These are phyloP conservation scores for Nothophoma quercina DNA, from an alignment of 2,329 filamentous ascomycete genomes.

Conservation along the genomic window DNA sequence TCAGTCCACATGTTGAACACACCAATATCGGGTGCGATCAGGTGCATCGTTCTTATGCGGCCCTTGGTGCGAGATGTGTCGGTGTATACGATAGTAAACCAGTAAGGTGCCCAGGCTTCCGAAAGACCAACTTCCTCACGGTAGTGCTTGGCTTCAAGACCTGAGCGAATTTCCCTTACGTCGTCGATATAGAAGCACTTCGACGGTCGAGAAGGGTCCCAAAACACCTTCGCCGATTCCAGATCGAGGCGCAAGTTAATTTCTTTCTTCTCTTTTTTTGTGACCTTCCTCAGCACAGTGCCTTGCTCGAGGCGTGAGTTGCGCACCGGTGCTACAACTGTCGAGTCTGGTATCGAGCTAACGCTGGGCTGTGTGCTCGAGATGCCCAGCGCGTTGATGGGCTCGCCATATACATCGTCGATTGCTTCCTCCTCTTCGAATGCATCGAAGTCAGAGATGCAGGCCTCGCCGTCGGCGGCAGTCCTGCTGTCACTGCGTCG, in stretches of 20 bases:
- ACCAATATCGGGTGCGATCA: conserved; percentile 78
- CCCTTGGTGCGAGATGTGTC: conserved; percentile 80
- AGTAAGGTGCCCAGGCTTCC: conserved; percentile 71
- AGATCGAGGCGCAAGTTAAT: conserved; percentile 82
- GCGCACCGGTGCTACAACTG: conserved; percentile 72
- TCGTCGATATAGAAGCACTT: conserved; percentile 96
- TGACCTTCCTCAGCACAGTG: conserved; percentile 80
- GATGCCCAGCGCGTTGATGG: conserved; percentile 53
- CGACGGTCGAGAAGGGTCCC: conserved; percentile 78
- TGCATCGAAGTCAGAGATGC: conserved; percentile 59
- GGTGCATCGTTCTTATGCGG: conserved; percentile 79
- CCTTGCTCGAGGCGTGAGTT: conserved; percentile 80
- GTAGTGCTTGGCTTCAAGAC: conserved; percentile 85
- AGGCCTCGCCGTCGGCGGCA: conserved; percentile 59
- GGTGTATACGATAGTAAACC: conserved; percentile 90
- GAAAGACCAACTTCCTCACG: conserved; percentile 80
- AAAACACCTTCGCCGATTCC: conserved; percentile 84
- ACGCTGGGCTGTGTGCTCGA: conserved; percentile 39
- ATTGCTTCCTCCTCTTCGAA: conserved; percentile 60
- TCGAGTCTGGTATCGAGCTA: conserved; percentile 51
- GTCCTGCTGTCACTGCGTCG: conserved; percentile 89
- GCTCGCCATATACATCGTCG: conserved; percentile 53
- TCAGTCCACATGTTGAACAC: conserved; percentile 81
- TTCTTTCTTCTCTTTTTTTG: conserved; percentile 77
- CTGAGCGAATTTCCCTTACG: conserved; percentile 87